Base-by-base conservation (phyloP, 2,329 filamentous ascomycete species). In the Mycosphaerella sp. region DNA sequence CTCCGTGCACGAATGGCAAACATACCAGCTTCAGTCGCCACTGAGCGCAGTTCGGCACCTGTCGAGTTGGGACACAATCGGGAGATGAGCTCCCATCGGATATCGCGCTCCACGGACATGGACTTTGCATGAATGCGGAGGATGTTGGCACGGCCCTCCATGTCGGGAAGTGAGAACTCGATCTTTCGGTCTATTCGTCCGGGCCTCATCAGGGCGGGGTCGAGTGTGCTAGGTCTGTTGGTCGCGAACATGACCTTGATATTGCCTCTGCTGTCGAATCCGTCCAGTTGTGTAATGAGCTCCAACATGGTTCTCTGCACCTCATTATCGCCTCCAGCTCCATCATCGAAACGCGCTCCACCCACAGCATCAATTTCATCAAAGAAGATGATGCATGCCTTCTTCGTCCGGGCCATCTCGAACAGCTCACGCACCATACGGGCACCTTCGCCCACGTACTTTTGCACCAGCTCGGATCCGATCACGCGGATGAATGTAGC, bases 211-310 rank as follows among this genome's bases (percentile, higher is more conserved):
- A 97, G 80, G 2, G 92, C 92, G n/a, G 92, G 92, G 69, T 97
- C 92, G 52, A 97, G 80, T 3, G 92, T 97, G 3, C 90, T 95
- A 2, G 92, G 92, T 72, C 92, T 81, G 80, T 97, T 97, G 70
- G 92, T 97, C 55, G 92, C 92, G 69, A 97, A 97, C 92, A 97
- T 97, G 74, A 97, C 92, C 76, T 97, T 97, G 80, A 97, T 97
- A 74, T 97, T 97, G 71, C 92, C 92, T 72, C 92, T 82, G 46
- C 90, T 88, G 69, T 97, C 92, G 77, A 97, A 97, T 59, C 92
- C 92, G 68, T 97, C 92, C 45, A 97, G 80, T 73, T 97, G 92
- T 34, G 92, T 97, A 69, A 97, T 97, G 50, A 97, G 80, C 71
- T 97, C 92, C 79, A 97, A 76, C 92, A 97, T 97, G 61, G 92